Conservation (phyloP, 108 stramenopile genomes). For the Chaetoceros muelleri region DNA sequence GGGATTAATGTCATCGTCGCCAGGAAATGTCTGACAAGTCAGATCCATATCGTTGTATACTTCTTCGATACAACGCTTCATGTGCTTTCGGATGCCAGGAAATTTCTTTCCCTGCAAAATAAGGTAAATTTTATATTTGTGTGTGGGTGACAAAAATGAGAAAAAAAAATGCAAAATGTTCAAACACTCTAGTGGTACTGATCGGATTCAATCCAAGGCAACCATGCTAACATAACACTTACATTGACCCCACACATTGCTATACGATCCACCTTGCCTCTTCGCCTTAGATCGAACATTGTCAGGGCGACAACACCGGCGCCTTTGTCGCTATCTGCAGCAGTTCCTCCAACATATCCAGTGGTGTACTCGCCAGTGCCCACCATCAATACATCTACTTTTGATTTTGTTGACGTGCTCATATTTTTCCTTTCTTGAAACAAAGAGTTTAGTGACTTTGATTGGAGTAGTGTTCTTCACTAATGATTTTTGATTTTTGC, state of each 20-base stretch:
- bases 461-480: too few relatives aligned
- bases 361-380: constrained; percentile 96
- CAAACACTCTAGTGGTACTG: constrained; percentile 1
- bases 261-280: constrained; percentile 76
- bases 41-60: constrained; percentile 87
- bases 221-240: constrained; percentile 14
- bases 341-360: constrained; percentile 86
- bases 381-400: constrained; percentile 85
- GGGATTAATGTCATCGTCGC: constrained; percentile 73
- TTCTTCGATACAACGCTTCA: constrained; percentile 82
- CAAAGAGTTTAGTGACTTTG: too few relatives aligned
- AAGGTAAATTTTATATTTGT: constrained; percentile 3
- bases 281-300: constrained; percentile 90
- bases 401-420: too few relatives aligned
- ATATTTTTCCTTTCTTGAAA: too few relatives aligned
- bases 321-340: constrained; percentile 89
- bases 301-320: constrained; percentile 99
- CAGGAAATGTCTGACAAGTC: constrained; percentile 89
- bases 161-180: background rate
- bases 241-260: constrained; percentile 97
- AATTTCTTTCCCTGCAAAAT: constrained; percentile 82
- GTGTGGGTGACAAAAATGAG: background rate
- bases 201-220: too few relatives aligned
- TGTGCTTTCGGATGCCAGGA: constrained; percentile 92
- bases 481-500: too few relatives aligned